Evolutionary conservation across 1,139 yeast species (phyloP).

Genomic region (Kurtzmaniella quercitrusa): DNA sequence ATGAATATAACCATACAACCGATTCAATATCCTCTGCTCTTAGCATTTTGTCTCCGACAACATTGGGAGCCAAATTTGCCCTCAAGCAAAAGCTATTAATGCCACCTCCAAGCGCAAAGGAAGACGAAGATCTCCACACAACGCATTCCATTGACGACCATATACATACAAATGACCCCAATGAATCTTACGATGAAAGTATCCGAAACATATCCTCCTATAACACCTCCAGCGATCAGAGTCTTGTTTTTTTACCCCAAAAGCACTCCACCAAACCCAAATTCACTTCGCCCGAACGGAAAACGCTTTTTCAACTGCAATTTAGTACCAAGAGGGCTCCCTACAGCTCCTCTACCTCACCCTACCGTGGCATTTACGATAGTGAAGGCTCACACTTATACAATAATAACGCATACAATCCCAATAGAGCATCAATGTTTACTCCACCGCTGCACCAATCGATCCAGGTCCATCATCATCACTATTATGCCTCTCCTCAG

Average conservation of each 20-base stretch:
- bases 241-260: slow-evolving; percentile 2
- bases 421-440: slow-evolving; percentile 11
- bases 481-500: slow-evolving; percentile 16
- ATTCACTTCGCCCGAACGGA: background rate
- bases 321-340: background rate
- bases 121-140: background rate
- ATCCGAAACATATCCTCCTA: background rate
- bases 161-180: slow-evolving; percentile 14
- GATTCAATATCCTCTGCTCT: slow-evolving; percentile 5
- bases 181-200: slow-evolving; percentile 2
- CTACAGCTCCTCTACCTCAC: background rate
- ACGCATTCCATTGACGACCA: slow-evolving; percentile 19
- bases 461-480: slow-evolving; percentile 4
- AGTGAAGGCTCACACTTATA: slow-evolving; percentile 16
- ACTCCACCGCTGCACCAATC: slow-evolving; percentile 9
- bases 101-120: slow-evolving; percentile 16
- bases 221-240: background rate
- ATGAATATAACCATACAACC: slow-evolving; percentile 6
- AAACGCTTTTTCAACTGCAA: background rate
- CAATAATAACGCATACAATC: background rate
- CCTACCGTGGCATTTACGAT: no score
- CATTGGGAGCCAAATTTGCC: slow-evolving; percentile 37
- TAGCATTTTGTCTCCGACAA: slow-evolving; percentile 27
- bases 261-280: background rate
- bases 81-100: slow-evolving; percentile 22